phyloP scores from a whole-genome alignment of 2,329 filamentous ascomycete species.

The Cercospora nicotianae region DNA sequence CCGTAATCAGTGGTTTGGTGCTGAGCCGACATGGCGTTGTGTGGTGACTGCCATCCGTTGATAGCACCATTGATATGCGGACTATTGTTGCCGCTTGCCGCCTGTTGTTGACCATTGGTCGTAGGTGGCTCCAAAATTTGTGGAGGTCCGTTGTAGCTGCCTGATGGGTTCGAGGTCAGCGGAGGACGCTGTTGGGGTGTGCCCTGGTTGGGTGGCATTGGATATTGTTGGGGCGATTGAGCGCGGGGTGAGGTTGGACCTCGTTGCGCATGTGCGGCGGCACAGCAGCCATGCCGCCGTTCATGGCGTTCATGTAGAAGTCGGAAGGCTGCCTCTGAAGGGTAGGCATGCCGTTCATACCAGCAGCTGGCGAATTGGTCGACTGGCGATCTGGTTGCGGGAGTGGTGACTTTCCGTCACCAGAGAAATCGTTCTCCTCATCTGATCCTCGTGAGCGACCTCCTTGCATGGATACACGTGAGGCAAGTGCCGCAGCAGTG shows the following conservation, averaged over 20 bases:
- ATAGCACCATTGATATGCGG: slow-evolving; percentile 74
- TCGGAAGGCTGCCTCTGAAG: slow-evolving; percentile 69
- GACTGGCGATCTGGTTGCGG: slow-evolving; percentile 77
- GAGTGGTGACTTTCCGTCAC: slow-evolving; percentile 68
- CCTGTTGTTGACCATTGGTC: slow-evolving; percentile 73
- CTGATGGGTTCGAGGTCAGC: slow-evolving; percentile 77
- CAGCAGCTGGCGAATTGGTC: slow-evolving; percentile 76
- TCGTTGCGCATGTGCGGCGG: slow-evolving; percentile 79
- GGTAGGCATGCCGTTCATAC: slow-evolving; percentile 65
- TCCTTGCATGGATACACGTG: slow-evolving; percentile 46
- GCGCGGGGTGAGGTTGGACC: slow-evolving; percentile 66
- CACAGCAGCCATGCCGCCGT: slow-evolving; percentile 52
- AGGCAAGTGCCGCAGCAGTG: slow-evolving; percentile 79
- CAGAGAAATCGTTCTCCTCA: slow-evolving; percentile 64
- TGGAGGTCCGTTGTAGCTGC: slow-evolving; percentile 70
- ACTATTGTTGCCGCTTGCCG: slow-evolving; percentile 74
- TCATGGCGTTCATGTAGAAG: slow-evolving; percentile 77
- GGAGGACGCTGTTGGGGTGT: slow-evolving; percentile 51
- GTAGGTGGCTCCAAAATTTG: slow-evolving; percentile 79
- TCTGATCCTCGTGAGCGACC: slow-evolving; percentile 63
- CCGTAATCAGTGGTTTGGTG: slow-evolving; percentile 72
- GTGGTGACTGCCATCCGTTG: slow-evolving; percentile 80
- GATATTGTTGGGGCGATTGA: slow-evolving; percentile 59
- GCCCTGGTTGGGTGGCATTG: slow-evolving; percentile 57
- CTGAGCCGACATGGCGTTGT: slow-evolving; percentile 70